These are phyloP conservation scores for Penicillium turbatum DNA, from an alignment of 495 filamentous ascomycete genomes.

Conservation along the genomic window DNA sequence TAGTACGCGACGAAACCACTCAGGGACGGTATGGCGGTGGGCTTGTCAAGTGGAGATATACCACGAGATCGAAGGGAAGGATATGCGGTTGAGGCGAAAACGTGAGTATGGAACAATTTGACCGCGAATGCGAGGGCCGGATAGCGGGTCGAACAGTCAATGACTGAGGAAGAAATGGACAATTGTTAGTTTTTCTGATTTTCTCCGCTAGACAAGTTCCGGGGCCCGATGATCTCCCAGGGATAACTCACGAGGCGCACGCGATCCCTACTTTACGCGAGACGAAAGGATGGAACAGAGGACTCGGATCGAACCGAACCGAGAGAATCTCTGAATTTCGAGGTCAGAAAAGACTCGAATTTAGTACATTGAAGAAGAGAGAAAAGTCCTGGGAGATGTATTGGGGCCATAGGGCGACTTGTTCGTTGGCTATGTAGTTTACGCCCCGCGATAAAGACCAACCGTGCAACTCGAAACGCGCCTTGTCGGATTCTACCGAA, in stretches of 20 bases:
- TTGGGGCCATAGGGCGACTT: neutral
- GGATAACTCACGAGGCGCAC: constrained; percentile 27
- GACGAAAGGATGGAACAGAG: neutral
- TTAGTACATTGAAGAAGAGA: neutral
- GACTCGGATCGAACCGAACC: neutral
- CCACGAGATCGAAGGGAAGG: neutral
- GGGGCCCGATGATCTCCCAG: constrained; percentile 10
- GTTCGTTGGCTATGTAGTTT: constrained; percentile 3
- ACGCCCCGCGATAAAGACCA: neutral
- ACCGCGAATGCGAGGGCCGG: neutral
- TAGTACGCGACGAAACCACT: neutral
- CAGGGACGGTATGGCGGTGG: neutral
- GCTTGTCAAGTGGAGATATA: neutral
- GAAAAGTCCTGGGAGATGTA: neutral
- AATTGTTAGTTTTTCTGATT: constrained; percentile 5
- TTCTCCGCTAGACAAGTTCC: neutral
- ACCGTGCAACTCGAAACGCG: neutral
- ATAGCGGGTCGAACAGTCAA: neutral
- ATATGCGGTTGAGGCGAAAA: neutral
- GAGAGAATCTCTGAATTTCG: neutral
- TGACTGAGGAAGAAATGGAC: neutral
- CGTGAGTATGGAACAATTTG: too few species aligned
- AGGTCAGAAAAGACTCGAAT: neutral
- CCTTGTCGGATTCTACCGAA: neutral
- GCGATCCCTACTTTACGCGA: constrained; percentile 11